A percentile compares a stretch with the other conserved stretches of the same genome.
Conservation (phyloP, 2,329 filamentous ascomycete genomes). For the Davidsoniella virescens region DNA sequence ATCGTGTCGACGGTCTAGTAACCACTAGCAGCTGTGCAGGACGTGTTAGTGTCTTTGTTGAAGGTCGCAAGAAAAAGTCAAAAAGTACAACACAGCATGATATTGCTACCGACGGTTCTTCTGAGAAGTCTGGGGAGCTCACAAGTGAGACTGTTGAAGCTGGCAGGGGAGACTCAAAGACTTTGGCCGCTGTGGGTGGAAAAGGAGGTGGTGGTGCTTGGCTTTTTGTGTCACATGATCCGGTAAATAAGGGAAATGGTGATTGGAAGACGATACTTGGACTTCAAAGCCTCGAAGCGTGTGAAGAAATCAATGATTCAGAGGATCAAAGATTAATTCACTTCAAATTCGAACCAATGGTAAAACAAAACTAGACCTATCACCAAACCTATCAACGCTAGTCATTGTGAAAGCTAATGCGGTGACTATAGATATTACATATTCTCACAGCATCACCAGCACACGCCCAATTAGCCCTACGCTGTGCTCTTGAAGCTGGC, state of each 20-base stretch:
- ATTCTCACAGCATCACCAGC: constrained; percentile 59
- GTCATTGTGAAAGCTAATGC: neutral
- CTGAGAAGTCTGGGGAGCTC: neutral
- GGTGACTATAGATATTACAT: constrained; percentile 57
- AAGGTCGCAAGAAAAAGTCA: constrained; percentile 41
- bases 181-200: constrained; percentile 51
- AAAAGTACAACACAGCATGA: neutral
- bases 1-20: constrained; percentile 55
- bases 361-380: constrained; percentile 27
- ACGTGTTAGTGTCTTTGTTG: constrained; percentile 71
- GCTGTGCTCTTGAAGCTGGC: constrained; percentile 62
- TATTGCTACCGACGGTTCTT: neutral
- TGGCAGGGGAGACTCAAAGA: constrained; percentile 14
- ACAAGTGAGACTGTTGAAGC: neutral
- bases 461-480: constrained; percentile 60
- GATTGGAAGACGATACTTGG: constrained; percentile 23
- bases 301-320: constrained; percentile 13
- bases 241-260: constrained; percentile 28
- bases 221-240: constrained; percentile 78
- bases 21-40: constrained; percentile 92
- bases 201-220: constrained; percentile 75
- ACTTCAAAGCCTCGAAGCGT: constrained; percentile 20
- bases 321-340: constrained; percentile 43
- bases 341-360: constrained; percentile 93
- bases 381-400: too few relatives aligned